Conservation (phyloP, 176 grass and related monocot genomes). For the Cenchrus fungigraminus region DNA sequence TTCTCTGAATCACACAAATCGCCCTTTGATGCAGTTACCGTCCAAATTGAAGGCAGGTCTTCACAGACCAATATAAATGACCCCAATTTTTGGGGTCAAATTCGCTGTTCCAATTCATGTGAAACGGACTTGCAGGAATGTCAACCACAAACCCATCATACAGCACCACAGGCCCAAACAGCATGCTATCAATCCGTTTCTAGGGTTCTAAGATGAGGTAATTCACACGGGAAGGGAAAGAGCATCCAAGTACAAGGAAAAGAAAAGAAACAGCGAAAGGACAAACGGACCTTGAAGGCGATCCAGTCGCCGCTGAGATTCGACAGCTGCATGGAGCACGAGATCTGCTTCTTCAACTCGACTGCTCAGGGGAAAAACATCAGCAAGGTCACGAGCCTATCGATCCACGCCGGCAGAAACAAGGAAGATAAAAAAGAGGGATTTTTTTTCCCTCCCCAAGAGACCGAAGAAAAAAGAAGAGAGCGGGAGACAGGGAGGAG, state of each 20-base stretch:
- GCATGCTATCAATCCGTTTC: background rate
- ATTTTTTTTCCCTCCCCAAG: background rate
- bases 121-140: background rate
- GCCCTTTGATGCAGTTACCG: background rate
- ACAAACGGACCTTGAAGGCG: conserved; percentile 71
- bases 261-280: background rate
- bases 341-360: conserved; percentile 86
- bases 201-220: conserved; percentile 29
- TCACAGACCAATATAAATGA: background rate
- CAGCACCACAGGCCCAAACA: background rate
- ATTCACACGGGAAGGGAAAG: background rate
- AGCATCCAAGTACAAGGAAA: background rate
- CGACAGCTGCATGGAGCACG: conserved; percentile 78
- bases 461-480: background rate
- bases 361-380: conserved; percentile 52
- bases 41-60: background rate
- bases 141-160: background rate
- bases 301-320: conserved; percentile 69
- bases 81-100: conserved; percentile 18
- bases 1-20: background rate
- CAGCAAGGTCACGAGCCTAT: conserved; percentile 32
- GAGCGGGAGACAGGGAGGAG: background rate
- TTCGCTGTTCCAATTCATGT: background rate
- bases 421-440: background rate
- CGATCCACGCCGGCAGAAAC: conserved; percentile 20